Conservation (phyloP, 2,329 filamentous ascomycete species). For the Herpomyces periplanetae region DNA sequence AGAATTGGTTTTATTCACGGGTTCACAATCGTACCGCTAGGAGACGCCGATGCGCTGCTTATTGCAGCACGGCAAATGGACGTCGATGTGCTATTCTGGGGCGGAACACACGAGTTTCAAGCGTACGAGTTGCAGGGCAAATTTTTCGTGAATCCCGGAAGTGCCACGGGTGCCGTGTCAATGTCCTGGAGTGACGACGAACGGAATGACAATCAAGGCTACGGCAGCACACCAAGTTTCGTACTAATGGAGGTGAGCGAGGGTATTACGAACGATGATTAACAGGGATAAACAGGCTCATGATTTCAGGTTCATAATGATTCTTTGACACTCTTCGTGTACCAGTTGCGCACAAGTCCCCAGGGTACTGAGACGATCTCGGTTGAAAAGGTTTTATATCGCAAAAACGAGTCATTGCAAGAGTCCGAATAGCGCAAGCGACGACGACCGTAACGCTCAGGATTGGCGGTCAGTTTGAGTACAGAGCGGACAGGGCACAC, state of each 20-base stretch:
- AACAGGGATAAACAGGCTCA: too few species aligned
- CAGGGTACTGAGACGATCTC: slow-evolving; percentile 39
- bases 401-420: slow-evolving; percentile 14
- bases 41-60: slow-evolving; percentile 21
- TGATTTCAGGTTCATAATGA: slow-evolving; percentile 47
- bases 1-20: slow-evolving; percentile 30
- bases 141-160: slow-evolving; percentile 28
- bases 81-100: slow-evolving; percentile 26
- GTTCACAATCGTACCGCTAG: slow-evolving; percentile 26
- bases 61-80: slow-evolving; percentile 30
- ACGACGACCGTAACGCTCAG: too few species aligned
- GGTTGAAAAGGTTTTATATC: slow-evolving; percentile 54
- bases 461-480: too few species aligned
- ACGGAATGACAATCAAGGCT: slow-evolving; percentile 20
- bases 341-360: slow-evolving; percentile 37
- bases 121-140: slow-evolving; percentile 30
- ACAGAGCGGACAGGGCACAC: too few species aligned
- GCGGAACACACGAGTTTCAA: slow-evolving; percentile 26
- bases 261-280: too few species aligned
- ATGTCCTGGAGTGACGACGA: slow-evolving; percentile 16
- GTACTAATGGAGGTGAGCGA: slow-evolving; percentile 78
- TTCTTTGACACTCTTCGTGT: slow-evolving; percentile 76
- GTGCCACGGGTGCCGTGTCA: slow-evolving; percentile 22
- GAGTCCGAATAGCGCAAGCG: too few species aligned
- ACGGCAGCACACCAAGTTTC: slow-evolving; percentile 70